These are phyloP conservation scores for Penicillium fuscoglaucum DNA, from an alignment of 2,329 filamentous ascomycete species.

Conservation along the genomic window DNA sequence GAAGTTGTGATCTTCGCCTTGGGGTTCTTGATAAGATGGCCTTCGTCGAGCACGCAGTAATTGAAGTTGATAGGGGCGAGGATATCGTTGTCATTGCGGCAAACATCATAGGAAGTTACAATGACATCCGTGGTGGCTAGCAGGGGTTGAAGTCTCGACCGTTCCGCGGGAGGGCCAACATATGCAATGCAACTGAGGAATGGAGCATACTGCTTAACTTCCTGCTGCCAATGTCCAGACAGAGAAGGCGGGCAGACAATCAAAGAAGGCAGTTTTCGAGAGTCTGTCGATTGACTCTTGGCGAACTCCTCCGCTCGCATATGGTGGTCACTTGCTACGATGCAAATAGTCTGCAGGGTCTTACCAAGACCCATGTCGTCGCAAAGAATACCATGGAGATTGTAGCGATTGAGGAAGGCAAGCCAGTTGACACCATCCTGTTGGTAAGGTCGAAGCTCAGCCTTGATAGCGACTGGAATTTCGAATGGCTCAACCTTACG, in stretches of 20 bases:
- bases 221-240: slow-evolving; percentile 98
- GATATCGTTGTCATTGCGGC: slow-evolving; percentile 88
- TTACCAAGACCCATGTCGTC: slow-evolving; percentile 99
- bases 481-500: slow-evolving; percentile 94
- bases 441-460: slow-evolving; percentile 92
- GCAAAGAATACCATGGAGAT: slow-evolving; percentile 95
- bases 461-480: slow-evolving; percentile 96
- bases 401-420: slow-evolving; percentile 95
- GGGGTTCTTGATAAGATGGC: slow-evolving; percentile 97
- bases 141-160: slow-evolving; percentile 66
- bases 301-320: slow-evolving; percentile 86
- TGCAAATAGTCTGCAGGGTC: slow-evolving; percentile 94
- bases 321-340: slow-evolving; percentile 96
- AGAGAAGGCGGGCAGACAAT: slow-evolving; percentile 96
- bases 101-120: slow-evolving; percentile 97
- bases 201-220: slow-evolving; percentile 91
- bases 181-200: slow-evolving; percentile 90
- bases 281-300: slow-evolving; percentile 76
- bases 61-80: slow-evolving; percentile 88
- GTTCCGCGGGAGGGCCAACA: slow-evolving; percentile 82
- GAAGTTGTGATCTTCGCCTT: slow-evolving; percentile 94
- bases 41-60: slow-evolving; percentile 95
- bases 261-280: slow-evolving; percentile 78
- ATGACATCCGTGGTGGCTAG: slow-evolving; percentile 84
- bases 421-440: slow-evolving; percentile 99